Percentiles rank a stretch among this genome's conserved stretches.
Evolutionary conservation across 2,329 filamentous ascomycete genomes (phyloP).

Genomic region (Colletotrichum sojae): DNA sequence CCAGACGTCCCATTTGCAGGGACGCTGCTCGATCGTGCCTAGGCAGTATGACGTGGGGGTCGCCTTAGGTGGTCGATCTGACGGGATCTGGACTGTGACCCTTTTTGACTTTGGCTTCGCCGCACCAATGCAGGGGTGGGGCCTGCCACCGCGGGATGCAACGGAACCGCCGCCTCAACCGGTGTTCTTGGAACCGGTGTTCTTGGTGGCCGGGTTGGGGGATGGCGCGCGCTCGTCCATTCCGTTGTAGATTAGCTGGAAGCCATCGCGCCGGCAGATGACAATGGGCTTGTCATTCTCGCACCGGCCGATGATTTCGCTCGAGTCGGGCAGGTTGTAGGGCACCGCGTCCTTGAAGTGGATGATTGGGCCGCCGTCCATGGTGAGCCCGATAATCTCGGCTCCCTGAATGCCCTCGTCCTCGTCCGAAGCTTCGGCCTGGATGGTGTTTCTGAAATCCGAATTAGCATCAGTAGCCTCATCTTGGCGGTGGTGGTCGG

Average conservation of each 20-base stretch:
- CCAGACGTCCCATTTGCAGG: constrained; percentile 19
- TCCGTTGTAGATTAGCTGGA: constrained; percentile 50
- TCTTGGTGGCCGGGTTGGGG: constrained; percentile 32
- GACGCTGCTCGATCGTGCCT: constrained; percentile 38
- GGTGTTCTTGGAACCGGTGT: constrained; percentile 24
- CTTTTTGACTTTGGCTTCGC: constrained; percentile 33
- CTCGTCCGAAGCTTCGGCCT: constrained; percentile 46
- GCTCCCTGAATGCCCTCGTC: constrained; percentile 47
- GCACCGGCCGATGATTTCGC: constrained; percentile 55
- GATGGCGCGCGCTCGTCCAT: constrained; percentile 31
- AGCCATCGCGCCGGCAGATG: constrained; percentile 53
- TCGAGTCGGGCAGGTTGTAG: constrained; percentile 49
- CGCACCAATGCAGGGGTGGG: constrained; percentile 38
- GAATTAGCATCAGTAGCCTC: constrained; percentile 41
- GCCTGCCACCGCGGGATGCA: constrained; percentile 33
- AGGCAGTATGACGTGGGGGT: constrained; percentile 34
- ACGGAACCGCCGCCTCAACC: constrained; percentile 29
- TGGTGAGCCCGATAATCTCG: constrained; percentile 60
- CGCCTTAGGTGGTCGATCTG: constrained; percentile 16
- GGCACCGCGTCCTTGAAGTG: constrained; percentile 55
- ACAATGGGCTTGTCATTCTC: constrained; percentile 54
- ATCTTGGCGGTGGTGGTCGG: constrained; percentile 40
- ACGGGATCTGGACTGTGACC: constrained; percentile 35
- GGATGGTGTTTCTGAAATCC: constrained; percentile 53
- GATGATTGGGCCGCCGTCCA: constrained; percentile 62